Evolutionary conservation across 2,329 filamentous ascomycete genomes (phyloP).

Genomic region (Cladophialophora chaetospira): DNA sequence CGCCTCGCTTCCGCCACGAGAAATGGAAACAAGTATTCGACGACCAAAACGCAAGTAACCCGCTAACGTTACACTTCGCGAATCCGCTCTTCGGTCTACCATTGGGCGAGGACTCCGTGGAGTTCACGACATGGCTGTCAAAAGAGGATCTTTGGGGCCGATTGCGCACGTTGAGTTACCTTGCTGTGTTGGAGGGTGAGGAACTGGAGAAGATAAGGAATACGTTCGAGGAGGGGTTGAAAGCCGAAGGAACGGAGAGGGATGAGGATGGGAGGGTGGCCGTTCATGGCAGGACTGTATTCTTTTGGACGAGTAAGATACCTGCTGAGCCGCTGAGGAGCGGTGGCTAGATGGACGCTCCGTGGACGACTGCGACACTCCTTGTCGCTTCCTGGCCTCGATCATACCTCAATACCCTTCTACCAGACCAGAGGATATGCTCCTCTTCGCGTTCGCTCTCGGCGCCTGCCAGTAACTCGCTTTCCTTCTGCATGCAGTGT

Average conservation of each 20-base stretch:
- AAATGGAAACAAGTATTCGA: slow-evolving; percentile 68
- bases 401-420: too few relatives aligned
- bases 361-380: too few relatives aligned
- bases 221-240: slow-evolving; percentile 58
- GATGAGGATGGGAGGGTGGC: slow-evolving; percentile 65
- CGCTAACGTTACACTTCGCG: slow-evolving; percentile 46
- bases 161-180: slow-evolving; percentile 67
- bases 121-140: slow-evolving; percentile 61
- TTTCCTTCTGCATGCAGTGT: not conserved
- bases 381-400: too few relatives aligned
- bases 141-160: slow-evolving; percentile 66
- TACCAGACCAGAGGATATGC: too few relatives aligned
- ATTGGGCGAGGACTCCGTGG: slow-evolving; percentile 57
- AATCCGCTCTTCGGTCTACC: slow-evolving; percentile 64
- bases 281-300: slow-evolving; percentile 65
- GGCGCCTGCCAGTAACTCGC: not conserved
- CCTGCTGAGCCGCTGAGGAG: slow-evolving; percentile 27
- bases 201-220: slow-evolving; percentile 53
- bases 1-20: slow-evolving; percentile 66
- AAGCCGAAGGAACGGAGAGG: slow-evolving; percentile 55
- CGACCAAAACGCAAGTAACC: slow-evolving; percentile 56
- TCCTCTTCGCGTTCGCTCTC: not conserved
- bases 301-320: slow-evolving; percentile 58
- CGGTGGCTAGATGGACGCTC: slow-evolving; percentile 24
- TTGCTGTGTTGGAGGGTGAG: slow-evolving; percentile 59